Conservation (phyloP, 2,329 filamentous ascomycete species). For the Neofusicoccum laricinum region DNA sequence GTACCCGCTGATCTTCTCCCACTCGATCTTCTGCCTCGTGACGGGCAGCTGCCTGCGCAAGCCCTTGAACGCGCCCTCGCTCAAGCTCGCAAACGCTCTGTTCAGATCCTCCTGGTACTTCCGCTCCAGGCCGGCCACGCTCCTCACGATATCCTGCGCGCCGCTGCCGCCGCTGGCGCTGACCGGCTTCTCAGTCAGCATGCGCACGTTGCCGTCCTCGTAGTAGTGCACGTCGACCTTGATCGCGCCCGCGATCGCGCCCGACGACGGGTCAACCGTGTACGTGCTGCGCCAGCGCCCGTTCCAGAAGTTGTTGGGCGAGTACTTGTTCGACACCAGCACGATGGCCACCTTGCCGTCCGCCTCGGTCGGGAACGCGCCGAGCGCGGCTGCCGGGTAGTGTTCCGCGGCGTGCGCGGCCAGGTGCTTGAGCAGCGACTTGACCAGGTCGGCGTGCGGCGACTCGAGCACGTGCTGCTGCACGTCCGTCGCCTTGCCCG, state of each 20-base stretch:
- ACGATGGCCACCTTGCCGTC: slow-evolving; percentile 76
- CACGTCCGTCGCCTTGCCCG: slow-evolving; percentile 76
- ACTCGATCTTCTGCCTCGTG: slow-evolving; percentile 97
- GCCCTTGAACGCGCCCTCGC: slow-evolving; percentile 93
- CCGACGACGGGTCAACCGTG: slow-evolving; percentile 66
- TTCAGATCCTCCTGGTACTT: slow-evolving; percentile 97
- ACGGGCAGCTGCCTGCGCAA: slow-evolving; percentile 90
- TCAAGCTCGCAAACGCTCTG: slow-evolving; percentile 79
- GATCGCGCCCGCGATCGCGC: slow-evolving; percentile 69
- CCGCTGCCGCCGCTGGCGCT: slow-evolving; percentile 57
- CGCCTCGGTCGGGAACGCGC: slow-evolving; percentile 74
- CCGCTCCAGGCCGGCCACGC: slow-evolving; percentile 77
- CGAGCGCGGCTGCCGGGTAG: slow-evolving; percentile 76
- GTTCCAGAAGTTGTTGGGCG: slow-evolving; percentile 98
- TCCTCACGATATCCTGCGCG: slow-evolving; percentile 68
- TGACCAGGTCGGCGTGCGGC: slow-evolving; percentile 72
- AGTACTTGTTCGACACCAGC: slow-evolving; percentile 94
- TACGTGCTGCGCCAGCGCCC: slow-evolving; percentile 93
- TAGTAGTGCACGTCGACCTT: slow-evolving; percentile 99
- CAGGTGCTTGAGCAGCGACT: slow-evolving; percentile 78
- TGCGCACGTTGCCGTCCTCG: slow-evolving; percentile 94
- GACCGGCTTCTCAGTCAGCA: slow-evolving; percentile 82
- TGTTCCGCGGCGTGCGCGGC: slow-evolving; percentile 79
- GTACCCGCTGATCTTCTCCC: slow-evolving; percentile 97
- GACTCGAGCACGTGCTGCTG: slow-evolving; percentile 80